Evolutionary conservation across 805 yeast genomes (phyloP).

Genomic region (Yarrowia porcina): DNA sequence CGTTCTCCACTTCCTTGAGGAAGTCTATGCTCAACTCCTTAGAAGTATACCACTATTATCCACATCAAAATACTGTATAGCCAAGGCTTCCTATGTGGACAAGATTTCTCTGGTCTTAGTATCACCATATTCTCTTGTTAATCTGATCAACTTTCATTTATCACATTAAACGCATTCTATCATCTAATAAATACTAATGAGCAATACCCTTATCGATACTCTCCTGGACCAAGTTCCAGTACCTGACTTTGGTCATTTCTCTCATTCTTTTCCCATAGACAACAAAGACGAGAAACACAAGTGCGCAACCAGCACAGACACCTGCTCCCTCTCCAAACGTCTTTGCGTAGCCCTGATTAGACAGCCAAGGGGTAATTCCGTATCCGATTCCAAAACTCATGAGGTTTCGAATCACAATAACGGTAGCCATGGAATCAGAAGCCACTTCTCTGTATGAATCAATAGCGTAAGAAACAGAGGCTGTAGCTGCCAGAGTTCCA

Average conservation of each 20-base stretch:
- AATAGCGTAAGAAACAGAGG: slow-evolving; percentile 46
- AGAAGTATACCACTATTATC: too few species aligned
- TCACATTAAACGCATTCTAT: too few species aligned
- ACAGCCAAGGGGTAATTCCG: slow-evolving; percentile 51
- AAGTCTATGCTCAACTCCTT: too few species aligned
- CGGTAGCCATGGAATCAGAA: slow-evolving; percentile 47
- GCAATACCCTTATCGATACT: slow-evolving; percentile 7
- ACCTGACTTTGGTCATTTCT: not conserved
- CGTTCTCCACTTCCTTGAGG: too few species aligned
- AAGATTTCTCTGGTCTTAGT: too few species aligned
- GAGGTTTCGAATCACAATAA: slow-evolving; percentile 48
- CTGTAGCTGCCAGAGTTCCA: slow-evolving; percentile 45
- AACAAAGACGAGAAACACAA: slow-evolving; percentile 4
- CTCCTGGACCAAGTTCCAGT: slow-evolving; percentile 14
- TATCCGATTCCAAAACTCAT: slow-evolving; percentile 51
- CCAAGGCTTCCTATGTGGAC: too few species aligned
- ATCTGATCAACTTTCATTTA: too few species aligned
- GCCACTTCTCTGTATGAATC: slow-evolving; percentile 47
- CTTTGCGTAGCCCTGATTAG: slow-evolving; percentile 46
- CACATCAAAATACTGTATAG: too few species aligned
- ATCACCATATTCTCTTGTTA: too few species aligned
- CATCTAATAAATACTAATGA: too few species aligned
- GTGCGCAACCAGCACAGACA: not conserved
- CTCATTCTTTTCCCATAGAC: slow-evolving; percentile 43
- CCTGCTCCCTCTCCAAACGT: slow-evolving; percentile 37